Evolutionary conservation across 257 asterid genomes (phyloP), one percentile per base, ranked within the genome.

Genomic region (Rauvolfia tetraphylla): DNA sequence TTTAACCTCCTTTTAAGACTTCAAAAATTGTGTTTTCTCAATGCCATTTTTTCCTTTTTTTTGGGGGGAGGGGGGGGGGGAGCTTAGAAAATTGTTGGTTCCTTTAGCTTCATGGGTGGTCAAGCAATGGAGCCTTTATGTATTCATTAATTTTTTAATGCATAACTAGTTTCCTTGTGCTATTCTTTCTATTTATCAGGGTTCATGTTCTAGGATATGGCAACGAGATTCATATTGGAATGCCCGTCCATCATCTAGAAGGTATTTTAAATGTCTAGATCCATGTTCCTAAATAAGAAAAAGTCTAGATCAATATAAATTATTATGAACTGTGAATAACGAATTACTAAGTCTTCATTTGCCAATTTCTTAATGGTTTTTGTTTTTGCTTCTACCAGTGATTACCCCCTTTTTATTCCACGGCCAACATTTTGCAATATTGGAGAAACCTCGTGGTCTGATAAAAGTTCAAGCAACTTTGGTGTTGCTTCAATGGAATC

Each of bases 121-220:
- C 48, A 20, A 36, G 31, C 49, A 31, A 22, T 29, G 61, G 63
- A 36, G 38, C 48, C 63, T 54, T 14, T 4, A 18, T 36, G 39
- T 67, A 29, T 11, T 54, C 23, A 18, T 73, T 5, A 27, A 41
- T 34, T 42, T 73, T 36, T 18, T 11, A 23, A 38, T 11, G 31
- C 33, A 23, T 23, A 38, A 36, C 72, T 67, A 54, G 42, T 15
- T 20, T n/a, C 46, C 17, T 73, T 23, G 58, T 72, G 22, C 14
- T 25, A 31, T 58, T 78, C 51, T 68, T 31, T 73, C 76, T 72
- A 23, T n/a, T n/a, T 84, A 25, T 68, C 88, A 95, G 99, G 99
- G 99, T 76, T 95, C 99, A 25, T 90, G 96, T 79, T 95, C 99
- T 79, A 90, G 98, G 80, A 90, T 93, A 87, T 95, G 99, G 99